phyloP scores from a whole-genome alignment of 2,329 filamentous ascomycete species.

The Alternaria sp. region DNA sequence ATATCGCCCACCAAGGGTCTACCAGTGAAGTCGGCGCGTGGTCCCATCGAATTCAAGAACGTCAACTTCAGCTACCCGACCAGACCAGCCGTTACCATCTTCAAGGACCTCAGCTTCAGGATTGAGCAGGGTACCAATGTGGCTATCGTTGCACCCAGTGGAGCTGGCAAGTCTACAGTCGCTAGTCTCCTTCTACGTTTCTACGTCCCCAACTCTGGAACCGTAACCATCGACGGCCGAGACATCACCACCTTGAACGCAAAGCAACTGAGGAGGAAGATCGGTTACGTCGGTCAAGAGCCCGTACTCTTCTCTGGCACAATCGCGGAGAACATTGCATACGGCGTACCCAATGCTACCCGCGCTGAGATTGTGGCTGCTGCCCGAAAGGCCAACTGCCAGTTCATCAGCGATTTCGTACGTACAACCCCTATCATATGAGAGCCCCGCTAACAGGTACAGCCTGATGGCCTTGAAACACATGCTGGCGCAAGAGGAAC shows the following conservation, averaged over 20 bases:
- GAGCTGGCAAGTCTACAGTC: slow-evolving; percentile 95
- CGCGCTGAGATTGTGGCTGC: slow-evolving; percentile 83
- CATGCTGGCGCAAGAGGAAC: slow-evolving; percentile 90
- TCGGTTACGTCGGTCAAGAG: slow-evolving; percentile 94
- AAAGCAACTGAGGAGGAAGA: slow-evolving; percentile 88
- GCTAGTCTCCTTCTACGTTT: slow-evolving; percentile 90
- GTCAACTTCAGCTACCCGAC: slow-evolving; percentile 93
- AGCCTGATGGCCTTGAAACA: slow-evolving; percentile 92
- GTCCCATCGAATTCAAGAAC: slow-evolving; percentile 84
- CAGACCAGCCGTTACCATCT: slow-evolving; percentile 87
- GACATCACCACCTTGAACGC: slow-evolving; percentile 88
- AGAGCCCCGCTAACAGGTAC: slow-evolving; percentile 22
- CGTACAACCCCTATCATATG: slow-evolving; percentile 39
- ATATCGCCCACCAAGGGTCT: slow-evolving; percentile 86
- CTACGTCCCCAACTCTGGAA: slow-evolving; percentile 80
- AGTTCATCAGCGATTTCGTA: slow-evolving; percentile 92
- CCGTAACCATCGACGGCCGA: slow-evolving; percentile 80
- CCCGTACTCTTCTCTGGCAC: slow-evolving; percentile 89
- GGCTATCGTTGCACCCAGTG: slow-evolving; percentile 93
- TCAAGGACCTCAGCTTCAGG: slow-evolving; percentile 85
- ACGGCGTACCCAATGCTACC: slow-evolving; percentile 81
- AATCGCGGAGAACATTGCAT: slow-evolving; percentile 88
- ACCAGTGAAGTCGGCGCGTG: slow-evolving; percentile 82
- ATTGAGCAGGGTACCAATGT: slow-evolving; percentile 95
- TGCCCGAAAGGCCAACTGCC: slow-evolving; percentile 90